Conservation (phyloP, 208 protist species). For the Herpetomonas tarakana region DNA sequence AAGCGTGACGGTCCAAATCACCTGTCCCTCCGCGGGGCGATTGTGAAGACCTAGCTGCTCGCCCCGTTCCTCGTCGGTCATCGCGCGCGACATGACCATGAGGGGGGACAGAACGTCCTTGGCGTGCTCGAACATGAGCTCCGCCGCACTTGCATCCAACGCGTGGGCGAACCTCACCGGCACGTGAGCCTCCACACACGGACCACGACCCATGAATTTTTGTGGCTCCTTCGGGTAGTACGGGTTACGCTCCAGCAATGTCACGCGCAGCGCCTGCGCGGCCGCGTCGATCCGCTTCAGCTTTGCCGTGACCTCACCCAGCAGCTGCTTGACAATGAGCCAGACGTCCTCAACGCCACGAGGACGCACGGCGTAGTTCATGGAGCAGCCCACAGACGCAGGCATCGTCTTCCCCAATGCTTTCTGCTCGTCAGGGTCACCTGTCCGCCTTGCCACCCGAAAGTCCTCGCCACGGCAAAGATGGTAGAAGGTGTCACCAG, state of each 20-base stretch:
- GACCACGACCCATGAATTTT: constrained; percentile 86
- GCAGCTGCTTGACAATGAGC: constrained; percentile 54
- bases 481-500: constrained; percentile 71
- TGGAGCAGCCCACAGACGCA: constrained; percentile 67
- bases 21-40: constrained; percentile 2
- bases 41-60: constrained; percentile 36
- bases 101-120: constrained; percentile 37
- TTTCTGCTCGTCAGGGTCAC: constrained; percentile 64
- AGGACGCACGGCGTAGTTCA: constrained; percentile 89
- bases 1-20: constrained; percentile 69
- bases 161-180: constrained; percentile 48
- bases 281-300: constrained; percentile 39
- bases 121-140: constrained; percentile 43
- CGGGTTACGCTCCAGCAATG: constrained; percentile 80
- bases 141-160: constrained; percentile 26
- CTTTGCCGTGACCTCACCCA: constrained; percentile 73
- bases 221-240: constrained; percentile 66
- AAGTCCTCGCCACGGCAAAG: constrained; percentile 65
- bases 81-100: constrained; percentile 36
- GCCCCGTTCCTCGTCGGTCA: constrained; percentile 48
- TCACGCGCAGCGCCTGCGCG: constrained; percentile 50
- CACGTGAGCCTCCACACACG: constrained; percentile 79
- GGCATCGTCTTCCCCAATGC: constrained; percentile 53
- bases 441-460: constrained; percentile 70
- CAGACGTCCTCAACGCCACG: constrained; percentile 53